Base-by-base conservation (phyloP, 164 flowering plant genomes). In the Sedum album region DNA sequence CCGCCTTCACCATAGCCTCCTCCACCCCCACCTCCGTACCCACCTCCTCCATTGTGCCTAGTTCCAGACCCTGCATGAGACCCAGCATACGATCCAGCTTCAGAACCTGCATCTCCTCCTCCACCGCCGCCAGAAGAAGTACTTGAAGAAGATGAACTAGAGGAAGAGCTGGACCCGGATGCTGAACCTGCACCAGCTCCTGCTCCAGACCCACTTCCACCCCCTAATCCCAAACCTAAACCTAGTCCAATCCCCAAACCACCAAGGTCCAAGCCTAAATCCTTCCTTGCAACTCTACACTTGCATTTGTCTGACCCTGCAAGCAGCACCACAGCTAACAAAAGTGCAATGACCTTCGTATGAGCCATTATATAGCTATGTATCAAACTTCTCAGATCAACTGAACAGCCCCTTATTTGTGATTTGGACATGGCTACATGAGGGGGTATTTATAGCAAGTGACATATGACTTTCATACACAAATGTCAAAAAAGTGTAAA, bases 231-330 rank as follows among this genome's bases (percentile, higher is more conserved):
- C 11, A 71, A 8, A 20, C 79, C 84, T 1, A 67, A 13, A 2
- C 84, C 84, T 7, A 67, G 35, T n/a, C 79, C 76, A 53, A 71
- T 31, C 7, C 80, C 77, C 35, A 71, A 0, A 31, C 77, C 78
- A 31, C 82, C 79, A 31, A 80, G 68, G 57, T 73, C 77, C 64
- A 81, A 0, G 38, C 79, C 82, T 68, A 82, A 65, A 66, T 74
- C 80, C 60, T 79, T 82, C 55, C 82, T 80, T 10, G 73, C 79
- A 15, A 68, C 66, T 23, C 83, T 66, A 39, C 82, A 44, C 46
- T 82, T 82, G 30, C 66, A 79, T 2, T 20, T 48, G 21, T 48
- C 53, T 18, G 21, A 18, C 53, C 53, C 53, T 48, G 53, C 53
- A 48, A n/a, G n/a, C n/a, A 48, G 21, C 21, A 48, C 21, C 53